Evolutionary conservation across 495 filamentous ascomycete species (phyloP).

Genomic region (Lasiosphaeria miniovina): DNA sequence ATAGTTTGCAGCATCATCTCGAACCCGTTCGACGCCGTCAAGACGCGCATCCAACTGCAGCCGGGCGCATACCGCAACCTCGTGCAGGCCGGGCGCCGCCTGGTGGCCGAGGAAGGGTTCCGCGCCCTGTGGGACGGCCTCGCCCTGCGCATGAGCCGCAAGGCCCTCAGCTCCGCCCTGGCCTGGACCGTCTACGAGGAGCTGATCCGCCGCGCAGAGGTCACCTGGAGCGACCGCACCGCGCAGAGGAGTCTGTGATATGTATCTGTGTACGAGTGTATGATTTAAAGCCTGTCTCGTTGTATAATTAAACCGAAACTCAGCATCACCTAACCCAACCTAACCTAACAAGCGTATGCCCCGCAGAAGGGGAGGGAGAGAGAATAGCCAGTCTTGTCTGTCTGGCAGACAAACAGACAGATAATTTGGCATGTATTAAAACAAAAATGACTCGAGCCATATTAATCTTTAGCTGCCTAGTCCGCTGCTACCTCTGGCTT

Average conservation of each 20-base stretch:
- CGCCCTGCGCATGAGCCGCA: slow-evolving; percentile 81
- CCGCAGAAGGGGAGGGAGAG: too few relatives aligned
- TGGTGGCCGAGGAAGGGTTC: slow-evolving; percentile 79
- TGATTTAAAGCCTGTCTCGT: too few relatives aligned
- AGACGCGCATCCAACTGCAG: slow-evolving; percentile 90
- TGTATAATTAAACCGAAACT: too few relatives aligned
- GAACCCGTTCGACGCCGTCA: slow-evolving; percentile 95
- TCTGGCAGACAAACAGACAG: too few relatives aligned
- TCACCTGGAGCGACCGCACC: slow-evolving; percentile 42
- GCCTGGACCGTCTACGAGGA: slow-evolving; percentile 98
- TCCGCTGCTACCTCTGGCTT: too few relatives aligned
- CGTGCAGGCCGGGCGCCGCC: slow-evolving; percentile 66
- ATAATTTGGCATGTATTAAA: too few relatives aligned
- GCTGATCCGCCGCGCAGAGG: slow-evolving; percentile 73
- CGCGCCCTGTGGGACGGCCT: slow-evolving; percentile 83
- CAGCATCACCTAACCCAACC: too few relatives aligned
- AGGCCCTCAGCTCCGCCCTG: slow-evolving; percentile 85
- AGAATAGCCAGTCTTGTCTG: too few relatives aligned
- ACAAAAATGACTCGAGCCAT: too few relatives aligned
- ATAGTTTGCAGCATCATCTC: slow-evolving; percentile 76
- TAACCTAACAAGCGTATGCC: too few relatives aligned
- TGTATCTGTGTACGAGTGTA: too few relatives aligned
- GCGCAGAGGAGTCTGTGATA: slow-evolving; percentile 7
- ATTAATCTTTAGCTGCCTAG: too few relatives aligned
- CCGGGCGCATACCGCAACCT: slow-evolving; percentile 83